phyloP scores from a whole-genome alignment of 139 green algal genomes.

The Haematococcus sp. region DNA sequence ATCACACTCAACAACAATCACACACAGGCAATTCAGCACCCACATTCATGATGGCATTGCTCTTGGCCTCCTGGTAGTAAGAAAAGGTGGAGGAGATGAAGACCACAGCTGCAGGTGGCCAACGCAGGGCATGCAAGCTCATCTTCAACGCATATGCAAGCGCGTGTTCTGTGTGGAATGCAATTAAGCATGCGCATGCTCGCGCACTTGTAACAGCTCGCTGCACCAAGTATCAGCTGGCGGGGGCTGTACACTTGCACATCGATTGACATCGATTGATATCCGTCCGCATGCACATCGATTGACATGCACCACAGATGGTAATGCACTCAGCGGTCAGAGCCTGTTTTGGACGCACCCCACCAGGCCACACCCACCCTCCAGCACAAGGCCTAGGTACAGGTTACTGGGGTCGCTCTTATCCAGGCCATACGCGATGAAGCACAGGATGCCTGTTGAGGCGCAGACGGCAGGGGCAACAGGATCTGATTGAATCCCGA shows the following conservation, averaged over 20 bases:
- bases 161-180: background rate
- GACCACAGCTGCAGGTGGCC: constrained; percentile 23
- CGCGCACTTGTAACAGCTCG: no score
- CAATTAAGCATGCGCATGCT: no score
- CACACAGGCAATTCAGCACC: no score
- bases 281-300: no score
- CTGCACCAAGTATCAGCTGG: no score
- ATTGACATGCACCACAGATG: no score
- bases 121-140: background rate
- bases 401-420: constrained; percentile 61
- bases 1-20: no score
- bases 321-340: background rate
- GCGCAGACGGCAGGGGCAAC: no score
- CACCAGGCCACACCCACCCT: constrained; percentile 4
- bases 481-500: no score
- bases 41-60: constrained; percentile 67
- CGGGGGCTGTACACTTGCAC: no score
- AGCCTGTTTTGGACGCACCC: no score
- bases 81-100: constrained; percentile 52
- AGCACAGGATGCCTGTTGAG: constrained; percentile 21
- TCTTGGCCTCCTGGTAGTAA: constrained; percentile 69
- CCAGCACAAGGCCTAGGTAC: constrained; percentile 73
- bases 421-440: constrained; percentile 65
- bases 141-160: background rate
- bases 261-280: no score